Evolutionary conservation across 176 grass and related monocot species (phyloP).

Genomic region (Phoenix dactylifera): DNA sequence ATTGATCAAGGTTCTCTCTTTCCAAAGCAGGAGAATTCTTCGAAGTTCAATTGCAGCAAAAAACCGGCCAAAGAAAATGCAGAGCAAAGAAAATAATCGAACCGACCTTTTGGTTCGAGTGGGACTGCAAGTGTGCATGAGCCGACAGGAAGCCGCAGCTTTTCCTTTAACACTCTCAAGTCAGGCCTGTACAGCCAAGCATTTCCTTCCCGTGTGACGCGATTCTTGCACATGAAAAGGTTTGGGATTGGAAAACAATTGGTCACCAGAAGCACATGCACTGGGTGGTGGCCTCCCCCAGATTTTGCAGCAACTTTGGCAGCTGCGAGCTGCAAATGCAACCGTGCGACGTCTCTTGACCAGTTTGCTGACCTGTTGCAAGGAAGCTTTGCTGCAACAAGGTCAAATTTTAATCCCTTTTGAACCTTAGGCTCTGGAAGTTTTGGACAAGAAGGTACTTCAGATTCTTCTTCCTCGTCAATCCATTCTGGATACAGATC

Average conservation of each 20-base stretch:
- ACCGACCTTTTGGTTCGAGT: constrained; percentile 1
- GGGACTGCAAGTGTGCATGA: constrained; percentile 7
- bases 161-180: background rate
- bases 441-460: constrained; percentile 9
- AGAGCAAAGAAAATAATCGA: background rate
- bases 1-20: too few species aligned
- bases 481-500: constrained; percentile 13
- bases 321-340: constrained; percentile 13
- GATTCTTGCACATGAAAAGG: too few species aligned
- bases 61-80: too few species aligned
- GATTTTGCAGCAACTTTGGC: background rate
- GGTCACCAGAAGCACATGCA: too few species aligned
- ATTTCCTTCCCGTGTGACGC: background rate
- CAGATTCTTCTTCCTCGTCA: constrained; percentile 12
- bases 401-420: background rate
- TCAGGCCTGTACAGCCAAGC: constrained; percentile 6
- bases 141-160: constrained; percentile 8
- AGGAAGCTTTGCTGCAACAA: constrained; percentile 4
- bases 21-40: too few species aligned
- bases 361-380: background rate
- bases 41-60: too few species aligned
- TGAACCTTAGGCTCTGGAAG: constrained; percentile 1
- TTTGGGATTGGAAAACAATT: too few species aligned
- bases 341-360: constrained; percentile 3
- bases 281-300: background rate